Conservation (phyloP, 2,329 filamentous ascomycete genomes). For the Dactylellina parvicollis region DNA sequence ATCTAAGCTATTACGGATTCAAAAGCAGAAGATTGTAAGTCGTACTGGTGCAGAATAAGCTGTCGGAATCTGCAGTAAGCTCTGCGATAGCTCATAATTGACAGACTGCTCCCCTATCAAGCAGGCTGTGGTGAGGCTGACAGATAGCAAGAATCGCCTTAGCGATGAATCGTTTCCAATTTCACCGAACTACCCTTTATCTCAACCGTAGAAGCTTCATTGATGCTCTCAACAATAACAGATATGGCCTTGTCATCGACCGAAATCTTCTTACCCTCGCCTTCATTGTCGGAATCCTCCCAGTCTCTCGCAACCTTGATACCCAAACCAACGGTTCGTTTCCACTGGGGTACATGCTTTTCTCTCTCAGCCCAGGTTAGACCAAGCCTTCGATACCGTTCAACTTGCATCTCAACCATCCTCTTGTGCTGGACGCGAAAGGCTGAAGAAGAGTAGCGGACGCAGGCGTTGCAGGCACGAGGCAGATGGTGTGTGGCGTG, state of each 20-base stretch:
- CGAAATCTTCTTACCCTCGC: not conserved
- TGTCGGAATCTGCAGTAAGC: no score
- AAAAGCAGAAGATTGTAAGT: no score
- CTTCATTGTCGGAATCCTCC: slow-evolving; percentile 16
- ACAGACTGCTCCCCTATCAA: no score
- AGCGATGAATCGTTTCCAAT: no score
- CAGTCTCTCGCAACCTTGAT: slow-evolving; percentile 19
- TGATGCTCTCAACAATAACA: not conserved
- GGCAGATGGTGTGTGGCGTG: slow-evolving; percentile 5
- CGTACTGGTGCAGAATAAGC: no score
- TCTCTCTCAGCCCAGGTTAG: not conserved
- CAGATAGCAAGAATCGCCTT: no score
- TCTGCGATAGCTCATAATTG: no score
- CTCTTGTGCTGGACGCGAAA: slow-evolving; percentile 24
- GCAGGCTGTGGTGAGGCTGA: no score
- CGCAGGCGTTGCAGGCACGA: slow-evolving; percentile 37
- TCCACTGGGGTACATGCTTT: slow-evolving; percentile 27
- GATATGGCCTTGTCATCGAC: not conserved
- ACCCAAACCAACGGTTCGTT: slow-evolving; percentile 27
- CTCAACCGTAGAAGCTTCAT: no score
- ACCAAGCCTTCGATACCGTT: slow-evolving; percentile 1
- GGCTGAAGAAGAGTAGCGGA: slow-evolving; percentile 9
- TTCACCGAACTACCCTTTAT: no score
- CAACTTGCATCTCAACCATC: slow-evolving; percentile 29
- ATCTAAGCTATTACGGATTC: no score